phyloP scores from a whole-genome alignment of 2,329 filamentous ascomycete species.

The Grosmannia clavigera region DNA sequence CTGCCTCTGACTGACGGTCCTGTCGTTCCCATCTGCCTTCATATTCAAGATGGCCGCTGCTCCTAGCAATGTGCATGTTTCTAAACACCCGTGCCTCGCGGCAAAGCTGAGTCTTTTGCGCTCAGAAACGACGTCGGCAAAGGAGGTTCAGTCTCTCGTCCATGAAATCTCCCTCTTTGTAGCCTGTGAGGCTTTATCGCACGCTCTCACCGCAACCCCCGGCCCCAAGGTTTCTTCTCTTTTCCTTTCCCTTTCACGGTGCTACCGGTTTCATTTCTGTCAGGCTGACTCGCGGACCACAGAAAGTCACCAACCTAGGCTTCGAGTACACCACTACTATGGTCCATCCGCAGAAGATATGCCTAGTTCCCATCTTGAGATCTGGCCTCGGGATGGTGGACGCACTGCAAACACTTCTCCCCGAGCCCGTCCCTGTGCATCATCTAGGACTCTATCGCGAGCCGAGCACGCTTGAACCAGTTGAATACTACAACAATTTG shows the following conservation, averaged over 20 bases:
- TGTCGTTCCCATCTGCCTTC: background rate
- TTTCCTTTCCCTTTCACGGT: background rate
- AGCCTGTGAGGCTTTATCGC: slow-evolving; percentile 65
- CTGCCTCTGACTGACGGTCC: background rate
- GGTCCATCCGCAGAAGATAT: slow-evolving; percentile 54
- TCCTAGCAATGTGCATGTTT: slow-evolving; percentile 60
- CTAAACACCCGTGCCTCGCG: slow-evolving; percentile 70
- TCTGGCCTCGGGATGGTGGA: slow-evolving; percentile 88
- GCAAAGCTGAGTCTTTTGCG: slow-evolving; percentile 87
- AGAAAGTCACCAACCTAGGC: slow-evolving; percentile 71
- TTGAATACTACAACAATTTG: slow-evolving; percentile 97
- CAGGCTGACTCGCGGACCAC: background rate
- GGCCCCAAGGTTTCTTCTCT: slow-evolving; percentile 49
- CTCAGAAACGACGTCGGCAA: slow-evolving; percentile 53
- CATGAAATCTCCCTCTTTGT: slow-evolving; percentile 80
- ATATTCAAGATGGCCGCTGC: slow-evolving; percentile 18
- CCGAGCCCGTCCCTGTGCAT: slow-evolving; percentile 68
- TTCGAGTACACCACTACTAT: slow-evolving; percentile 58
- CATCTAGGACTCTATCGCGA: slow-evolving; percentile 94
- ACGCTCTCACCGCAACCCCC: slow-evolving; percentile 42
- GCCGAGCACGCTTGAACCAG: slow-evolving; percentile 71
- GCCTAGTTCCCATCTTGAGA: slow-evolving; percentile 82
- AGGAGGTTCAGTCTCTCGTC: slow-evolving; percentile 69
- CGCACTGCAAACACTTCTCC: slow-evolving; percentile 72
- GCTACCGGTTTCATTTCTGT: no score